Percentiles rank a stretch among this genome's conserved stretches.
These are phyloP conservation scores for Monosporascus sp. DNA, from an alignment of 2,329 filamentous ascomycete genomes.

Conservation along the genomic window DNA sequence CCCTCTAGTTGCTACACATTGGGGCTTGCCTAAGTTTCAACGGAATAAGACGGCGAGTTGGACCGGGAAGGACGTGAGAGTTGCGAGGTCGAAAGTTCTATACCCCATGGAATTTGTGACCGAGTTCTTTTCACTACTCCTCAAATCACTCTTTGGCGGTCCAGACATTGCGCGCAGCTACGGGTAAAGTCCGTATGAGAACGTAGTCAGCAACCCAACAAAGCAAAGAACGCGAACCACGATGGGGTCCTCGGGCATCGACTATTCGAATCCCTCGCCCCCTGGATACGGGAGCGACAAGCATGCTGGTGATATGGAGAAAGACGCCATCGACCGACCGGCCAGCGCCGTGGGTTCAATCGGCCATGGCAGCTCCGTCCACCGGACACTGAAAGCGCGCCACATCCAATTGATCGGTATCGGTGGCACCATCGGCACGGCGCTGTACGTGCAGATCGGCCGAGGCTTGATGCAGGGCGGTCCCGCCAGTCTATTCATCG, in stretches of 20 bases:
- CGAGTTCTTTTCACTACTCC: conserved; percentile 17
- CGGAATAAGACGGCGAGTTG: too few relatives aligned
- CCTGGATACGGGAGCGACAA: conserved; percentile 4
- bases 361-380: conserved; percentile 36
- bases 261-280: conserved; percentile 5
- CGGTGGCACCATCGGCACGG: conserved; percentile 60
- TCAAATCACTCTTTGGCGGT: conserved; percentile 11
- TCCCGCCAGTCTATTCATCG: conserved; percentile 52
- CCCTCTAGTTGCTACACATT: too few relatives aligned
- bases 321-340: conserved; percentile 10
- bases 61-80: too few relatives aligned
- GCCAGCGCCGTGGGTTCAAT: conserved; percentile 8
- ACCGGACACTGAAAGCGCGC: conserved; percentile 48
- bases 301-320: conserved; percentile 10
- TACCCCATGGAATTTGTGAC: conserved; percentile 14
- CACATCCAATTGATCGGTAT: conserved; percentile 58
- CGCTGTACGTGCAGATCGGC: conserved; percentile 55
- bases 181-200: background rate
- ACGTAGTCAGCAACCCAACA: background rate
- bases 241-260: conserved; percentile 15
- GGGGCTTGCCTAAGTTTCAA: too few relatives aligned
- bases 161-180: background rate
- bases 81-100: background rate
- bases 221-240: background rate
- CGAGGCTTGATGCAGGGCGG: conserved; percentile 53